Evolutionary conservation across 1,284 basidiomycete genomes (phyloP).

Genomic region (Sanghuangporus weigelae): DNA sequence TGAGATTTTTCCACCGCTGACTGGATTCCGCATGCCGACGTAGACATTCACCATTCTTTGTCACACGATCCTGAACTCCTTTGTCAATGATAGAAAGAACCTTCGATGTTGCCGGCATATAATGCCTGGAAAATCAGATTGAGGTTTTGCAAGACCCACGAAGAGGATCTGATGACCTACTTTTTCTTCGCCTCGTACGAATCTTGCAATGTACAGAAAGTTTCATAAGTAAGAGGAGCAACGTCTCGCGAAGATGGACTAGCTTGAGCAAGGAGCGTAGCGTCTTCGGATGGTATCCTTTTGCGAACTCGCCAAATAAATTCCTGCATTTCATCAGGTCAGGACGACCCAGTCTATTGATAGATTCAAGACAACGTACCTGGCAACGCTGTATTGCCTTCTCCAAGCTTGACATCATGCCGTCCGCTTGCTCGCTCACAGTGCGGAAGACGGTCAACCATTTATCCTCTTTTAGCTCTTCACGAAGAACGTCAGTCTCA

Average conservation of each 20-base stretch:
- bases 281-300: constrained; percentile 33
- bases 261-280: constrained; percentile 1
- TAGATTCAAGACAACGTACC: constrained; percentile 34
- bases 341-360: neutral
- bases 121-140: constrained; percentile 50
- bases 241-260: constrained; percentile 12
- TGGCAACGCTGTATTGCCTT: constrained; percentile 85
- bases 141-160: neutral
- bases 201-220: constrained; percentile 58
- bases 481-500: constrained; percentile 77
- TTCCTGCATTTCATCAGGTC: constrained; percentile 42
- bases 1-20: constrained; percentile 74
- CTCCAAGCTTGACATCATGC: constrained; percentile 94
- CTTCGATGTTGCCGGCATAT: constrained; percentile 88
- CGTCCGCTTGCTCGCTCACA: constrained; percentile 87
- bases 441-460: constrained; percentile 94
- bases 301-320: constrained; percentile 77
- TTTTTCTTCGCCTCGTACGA: constrained; percentile 84
- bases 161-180: constrained; percentile 34
- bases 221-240: constrained; percentile 46
- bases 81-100: constrained; percentile 92
- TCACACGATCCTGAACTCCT: constrained; percentile 83
- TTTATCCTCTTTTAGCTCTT: constrained; percentile 93
- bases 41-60: constrained; percentile 92
- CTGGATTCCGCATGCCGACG: constrained; percentile 83